Conservation (phyloP, 208 protist genomes). For the Tritrichomonas foetus region DNA sequence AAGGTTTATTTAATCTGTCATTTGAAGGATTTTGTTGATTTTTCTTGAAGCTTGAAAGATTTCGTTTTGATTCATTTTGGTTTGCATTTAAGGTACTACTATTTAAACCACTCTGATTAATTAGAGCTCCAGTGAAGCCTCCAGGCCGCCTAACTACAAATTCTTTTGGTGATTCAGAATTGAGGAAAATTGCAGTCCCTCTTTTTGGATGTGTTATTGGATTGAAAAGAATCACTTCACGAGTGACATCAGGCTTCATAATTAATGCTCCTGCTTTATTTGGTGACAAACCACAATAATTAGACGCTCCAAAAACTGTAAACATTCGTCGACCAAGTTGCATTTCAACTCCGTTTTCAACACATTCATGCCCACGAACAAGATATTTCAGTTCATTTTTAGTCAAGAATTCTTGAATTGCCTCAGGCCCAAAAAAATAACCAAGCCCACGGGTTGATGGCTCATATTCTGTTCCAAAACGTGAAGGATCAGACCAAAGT, state of each 20-base stretch:
- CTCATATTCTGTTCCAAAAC: not conserved
- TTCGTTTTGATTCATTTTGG: too few relatives aligned
- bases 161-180: too few relatives aligned
- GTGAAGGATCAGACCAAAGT: not conserved
- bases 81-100: too few relatives aligned
- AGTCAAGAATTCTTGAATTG: not conserved
- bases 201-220: too few relatives aligned
- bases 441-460: not conserved
- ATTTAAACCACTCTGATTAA: too few relatives aligned
- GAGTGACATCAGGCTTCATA: not conserved
- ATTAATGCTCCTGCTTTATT: not conserved
- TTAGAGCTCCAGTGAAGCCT: too few relatives aligned
- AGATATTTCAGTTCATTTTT: not conserved
- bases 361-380: slow-evolving; percentile 19
- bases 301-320: not conserved
- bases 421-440: not conserved
- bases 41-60: too few relatives aligned
- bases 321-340: slow-evolving; percentile 42
- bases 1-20: too few relatives aligned
- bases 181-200: too few relatives aligned
- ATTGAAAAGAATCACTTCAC: too few relatives aligned
- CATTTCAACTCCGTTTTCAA: slow-evolving; percentile 69
- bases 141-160: too few relatives aligned
- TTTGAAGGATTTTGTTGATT: too few relatives aligned
- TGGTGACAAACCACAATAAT: not conserved